Evolutionary conservation across 2,329 filamentous ascomycete species (phyloP), one percentile per base, ranked within the genome.

Genomic region (Mollisiaceae sp.): DNA sequence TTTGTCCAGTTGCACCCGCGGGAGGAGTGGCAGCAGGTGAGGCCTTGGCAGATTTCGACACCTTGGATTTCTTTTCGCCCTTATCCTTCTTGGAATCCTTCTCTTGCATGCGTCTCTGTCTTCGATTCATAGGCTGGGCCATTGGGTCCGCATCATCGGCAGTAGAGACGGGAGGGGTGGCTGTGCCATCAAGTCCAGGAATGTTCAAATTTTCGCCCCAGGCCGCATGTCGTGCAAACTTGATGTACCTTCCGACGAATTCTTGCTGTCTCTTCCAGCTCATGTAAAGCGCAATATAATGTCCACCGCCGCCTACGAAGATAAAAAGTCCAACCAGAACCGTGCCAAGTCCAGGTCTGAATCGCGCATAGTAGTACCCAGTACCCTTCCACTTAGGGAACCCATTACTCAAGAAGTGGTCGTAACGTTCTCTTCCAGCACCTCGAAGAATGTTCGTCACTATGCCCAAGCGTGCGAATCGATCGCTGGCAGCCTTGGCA

Each of bases 311-410:
- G 64, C 94, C 94, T 60, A 91, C 87, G 60, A 92, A 86, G 68
- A 97, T 77, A 78, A 98, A 93, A 47, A 97, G 81, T 57, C 94
- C 94, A 32, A 90, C 67, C 60, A 98, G 79, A 55, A 97, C 95
- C 15, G 91, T 91, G 65, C 92, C 93, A 54, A 98, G 82, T 9
- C 95, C 95, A 1, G 95, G 95, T 22, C 95, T 88, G 85, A 94
- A 97, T 65, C 95, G 89, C 74, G 89, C 89, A 82, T 99, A 99
- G 85, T 98, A 99, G 85, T 99, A 99, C 68, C 95, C 94, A 54
- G 94, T 97, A 65, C 95, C 95, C 82, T 94, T 94, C 95, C 95
- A 99, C 63, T 87, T 88, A 38, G 95, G 95, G 82, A 99, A 99
- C 67, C 95, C 95, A 79, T 98, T 93, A 77, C 83, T 81, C 67